phyloP scores from a whole-genome alignment of 768 basidiomycete genomes.

The Paxillus rubicundulus region DNA sequence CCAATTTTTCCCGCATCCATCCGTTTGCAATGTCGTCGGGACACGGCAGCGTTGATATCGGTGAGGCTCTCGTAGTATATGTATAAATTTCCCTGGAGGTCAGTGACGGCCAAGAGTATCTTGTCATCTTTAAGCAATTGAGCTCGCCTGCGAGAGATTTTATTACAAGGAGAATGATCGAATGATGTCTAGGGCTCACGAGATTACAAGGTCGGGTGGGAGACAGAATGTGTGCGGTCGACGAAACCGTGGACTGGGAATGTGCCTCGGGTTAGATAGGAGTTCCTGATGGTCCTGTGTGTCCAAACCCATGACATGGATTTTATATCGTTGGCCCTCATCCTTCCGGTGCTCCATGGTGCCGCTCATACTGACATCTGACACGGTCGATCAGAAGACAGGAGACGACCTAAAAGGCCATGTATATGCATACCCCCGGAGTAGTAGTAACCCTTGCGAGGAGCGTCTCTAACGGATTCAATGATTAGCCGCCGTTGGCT shows the following conservation, averaged over 20 bases:
- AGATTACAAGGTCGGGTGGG: neutral
- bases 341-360: neutral
- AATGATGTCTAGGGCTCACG: neutral
- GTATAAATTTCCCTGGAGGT: constrained; percentile 24
- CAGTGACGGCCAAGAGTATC: constrained; percentile 38
- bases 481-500: neutral
- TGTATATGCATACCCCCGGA: too few relatives aligned
- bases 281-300: constrained; percentile 4
- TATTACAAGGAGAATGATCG: neutral
- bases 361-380: neutral
- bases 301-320: constrained; percentile 6
- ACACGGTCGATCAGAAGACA: neutral
- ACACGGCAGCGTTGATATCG: constrained; percentile 30
- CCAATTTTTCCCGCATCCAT: constrained; percentile 43
- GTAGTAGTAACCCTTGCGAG: neutral
- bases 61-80: constrained; percentile 35
- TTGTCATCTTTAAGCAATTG: constrained; percentile 37
- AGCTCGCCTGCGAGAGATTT: constrained; percentile 19
- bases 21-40: constrained; percentile 18
- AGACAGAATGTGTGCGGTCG: neutral
- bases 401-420: neutral
- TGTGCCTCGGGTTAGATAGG: constrained; percentile 2
- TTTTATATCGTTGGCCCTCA: neutral
- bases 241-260: constrained; percentile 4
- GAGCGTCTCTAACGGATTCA: neutral